Percentiles rank a stretch among this genome's conserved stretches.
Evolutionary conservation across 2,329 filamentous ascomycete genomes (phyloP).

Genomic region (Grosmannia serpens): DNA sequence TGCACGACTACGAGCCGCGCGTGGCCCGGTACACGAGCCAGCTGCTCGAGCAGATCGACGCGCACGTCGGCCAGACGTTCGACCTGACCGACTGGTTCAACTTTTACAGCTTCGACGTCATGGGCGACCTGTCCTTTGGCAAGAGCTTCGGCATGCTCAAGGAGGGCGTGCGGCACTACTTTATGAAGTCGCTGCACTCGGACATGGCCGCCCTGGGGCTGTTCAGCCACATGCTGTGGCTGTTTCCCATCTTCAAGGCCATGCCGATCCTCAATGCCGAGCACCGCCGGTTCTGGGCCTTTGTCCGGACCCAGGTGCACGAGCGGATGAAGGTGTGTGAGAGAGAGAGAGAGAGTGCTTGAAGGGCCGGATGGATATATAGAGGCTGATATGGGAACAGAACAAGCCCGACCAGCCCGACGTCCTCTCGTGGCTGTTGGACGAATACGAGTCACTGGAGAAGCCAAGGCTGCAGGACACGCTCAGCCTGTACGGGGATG

Average conservation of each 20-base stretch:
- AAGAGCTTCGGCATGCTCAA: slow-evolving; percentile 20
- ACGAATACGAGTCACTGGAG: background rate
- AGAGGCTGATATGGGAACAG: background rate
- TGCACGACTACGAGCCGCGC: slow-evolving; percentile 16
- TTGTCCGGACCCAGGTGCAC: slow-evolving; percentile 8
- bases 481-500: slow-evolving; percentile 5
- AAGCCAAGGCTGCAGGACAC: background rate
- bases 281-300: slow-evolving; percentile 9
- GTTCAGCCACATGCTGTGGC: slow-evolving; percentile 12
- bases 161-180: slow-evolving; percentile 10
- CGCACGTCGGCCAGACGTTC: slow-evolving; percentile 7
- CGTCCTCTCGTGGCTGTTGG: slow-evolving; percentile 8
- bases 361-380: too few relatives aligned
- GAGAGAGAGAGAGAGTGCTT: too few relatives aligned
- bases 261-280: slow-evolving; percentile 9
- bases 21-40: slow-evolving; percentile 12
- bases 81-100: slow-evolving; percentile 19
- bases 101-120: slow-evolving; percentile 21
- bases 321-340: slow-evolving; percentile 1
- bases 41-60: slow-evolving; percentile 12
- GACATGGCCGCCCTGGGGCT: slow-evolving; percentile 13
- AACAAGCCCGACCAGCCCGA: slow-evolving; percentile 5
- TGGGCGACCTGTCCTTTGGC: slow-evolving; percentile 22
- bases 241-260: slow-evolving; percentile 11
- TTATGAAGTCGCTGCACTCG: slow-evolving; percentile 9